These are phyloP conservation scores for Cyclostephanos invisitatus DNA, from an alignment of 108 stramenopile genomes.

Conservation along the genomic window DNA sequence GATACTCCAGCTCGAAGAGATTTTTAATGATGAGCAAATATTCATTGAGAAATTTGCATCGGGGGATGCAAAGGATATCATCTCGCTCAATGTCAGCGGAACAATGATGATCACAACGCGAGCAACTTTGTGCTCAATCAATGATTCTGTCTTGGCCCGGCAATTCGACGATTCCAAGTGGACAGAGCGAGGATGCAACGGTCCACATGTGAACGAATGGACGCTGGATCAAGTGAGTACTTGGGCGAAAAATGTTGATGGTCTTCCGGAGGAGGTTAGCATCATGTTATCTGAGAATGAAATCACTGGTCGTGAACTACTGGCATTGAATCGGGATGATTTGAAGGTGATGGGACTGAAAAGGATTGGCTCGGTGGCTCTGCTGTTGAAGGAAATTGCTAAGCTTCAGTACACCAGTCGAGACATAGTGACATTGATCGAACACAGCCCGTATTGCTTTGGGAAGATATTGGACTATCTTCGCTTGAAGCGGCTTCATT, in stretches of 20 bases:
- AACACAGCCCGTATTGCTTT: too few relatives aligned
- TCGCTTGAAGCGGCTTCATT: too few relatives aligned
- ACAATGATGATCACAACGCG: slow-evolving; percentile 40
- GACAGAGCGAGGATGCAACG: slow-evolving; percentile 15
- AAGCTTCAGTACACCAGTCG: slow-evolving; percentile 14
- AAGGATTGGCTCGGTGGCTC: slow-evolving; percentile 22
- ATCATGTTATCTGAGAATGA: slow-evolving; percentile 24
- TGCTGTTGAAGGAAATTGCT: slow-evolving; percentile 34
- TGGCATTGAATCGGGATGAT: slow-evolving; percentile 32
- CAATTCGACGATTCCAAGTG: slow-evolving; percentile 24
- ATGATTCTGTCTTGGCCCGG: slow-evolving; percentile 29
- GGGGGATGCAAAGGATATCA: too few relatives aligned
- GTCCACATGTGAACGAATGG: slow-evolving; percentile 18
- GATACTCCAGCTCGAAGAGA: slow-evolving; percentile 15
- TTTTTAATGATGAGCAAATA: slow-evolving; percentile 28
- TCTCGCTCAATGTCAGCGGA: slow-evolving; percentile 45
- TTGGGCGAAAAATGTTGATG: slow-evolving; percentile 22
- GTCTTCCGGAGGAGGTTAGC: slow-evolving; percentile 20
- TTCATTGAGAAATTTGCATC: slow-evolving; percentile 27
- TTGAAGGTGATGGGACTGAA: slow-evolving; percentile 28
- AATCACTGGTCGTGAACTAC: slow-evolving; percentile 25
- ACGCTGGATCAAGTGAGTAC: slow-evolving; percentile 15
- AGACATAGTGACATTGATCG: slow-evolving; percentile 36
- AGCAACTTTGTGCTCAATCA: slow-evolving; percentile 16
- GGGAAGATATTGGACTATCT: too few relatives aligned